These are phyloP conservation scores for Mucuna pruriens DNA, from an alignment of 306 rosid species.

Conservation along the genomic window DNA sequence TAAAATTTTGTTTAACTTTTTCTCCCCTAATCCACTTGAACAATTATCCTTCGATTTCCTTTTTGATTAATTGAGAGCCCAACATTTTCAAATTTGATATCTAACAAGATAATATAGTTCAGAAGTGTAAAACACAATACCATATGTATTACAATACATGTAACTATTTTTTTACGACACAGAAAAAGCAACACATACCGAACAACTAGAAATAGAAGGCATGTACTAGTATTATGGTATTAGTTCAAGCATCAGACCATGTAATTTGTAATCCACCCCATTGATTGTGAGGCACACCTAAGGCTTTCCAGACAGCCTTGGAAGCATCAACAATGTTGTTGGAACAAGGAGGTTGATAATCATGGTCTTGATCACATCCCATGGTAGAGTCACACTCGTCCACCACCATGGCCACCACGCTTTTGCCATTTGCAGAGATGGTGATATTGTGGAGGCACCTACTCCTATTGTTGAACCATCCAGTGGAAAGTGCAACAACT, in stretches of 20 bases:
- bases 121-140: not conserved
- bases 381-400: slow-evolving; percentile 66
- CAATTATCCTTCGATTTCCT: too few species aligned
- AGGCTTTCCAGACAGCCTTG: slow-evolving; percentile 51
- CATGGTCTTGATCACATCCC: slow-evolving; percentile 59
- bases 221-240: not conserved
- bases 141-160: not conserved
- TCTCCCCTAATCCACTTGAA: not conserved
- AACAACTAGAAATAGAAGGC: not conserved
- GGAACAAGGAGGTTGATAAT: slow-evolving; percentile 45
- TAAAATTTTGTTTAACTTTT: not conserved
- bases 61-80: not conserved
- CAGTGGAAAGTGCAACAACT: slow-evolving; percentile 39
- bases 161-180: too few species aligned
- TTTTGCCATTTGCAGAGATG: slow-evolving; percentile 53
- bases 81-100: not conserved
- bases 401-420: slow-evolving; percentile 57
- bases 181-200: not conserved
- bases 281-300: slow-evolving; percentile 40
- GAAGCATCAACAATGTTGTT: slow-evolving; percentile 53
- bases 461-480: slow-evolving; percentile 29
- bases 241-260: slow-evolving; percentile 41
- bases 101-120: not conserved
- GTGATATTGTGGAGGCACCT: slow-evolving; percentile 51
- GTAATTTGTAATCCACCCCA: slow-evolving; percentile 34